Evolutionary conservation across 2,329 filamentous ascomycete species (phyloP).

Genomic region (Xylariales sp.): DNA sequence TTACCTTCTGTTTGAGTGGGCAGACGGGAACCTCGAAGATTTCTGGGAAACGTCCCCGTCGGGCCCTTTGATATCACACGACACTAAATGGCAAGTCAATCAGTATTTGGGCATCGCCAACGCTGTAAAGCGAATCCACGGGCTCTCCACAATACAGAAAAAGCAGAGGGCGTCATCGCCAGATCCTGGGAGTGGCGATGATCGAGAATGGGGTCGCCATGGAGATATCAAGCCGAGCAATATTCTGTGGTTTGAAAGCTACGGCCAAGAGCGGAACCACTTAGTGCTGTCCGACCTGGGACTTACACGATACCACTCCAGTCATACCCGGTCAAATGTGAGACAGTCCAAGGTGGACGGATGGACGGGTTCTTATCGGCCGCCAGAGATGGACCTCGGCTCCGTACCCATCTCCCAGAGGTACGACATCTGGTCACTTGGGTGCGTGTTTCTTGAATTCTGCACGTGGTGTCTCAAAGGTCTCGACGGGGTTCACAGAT

Average conservation of each 20-base stretch:
- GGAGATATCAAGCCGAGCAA: conserved; percentile 18
- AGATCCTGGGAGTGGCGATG: no score
- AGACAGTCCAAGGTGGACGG: background rate
- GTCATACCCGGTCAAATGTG: background rate
- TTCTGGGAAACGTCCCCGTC: conserved; percentile 3
- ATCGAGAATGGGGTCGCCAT: no score
- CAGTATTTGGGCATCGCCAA: conserved; percentile 4
- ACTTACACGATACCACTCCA: conserved; percentile 9
- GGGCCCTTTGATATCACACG: no score
- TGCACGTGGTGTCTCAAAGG: conserved; percentile 12
- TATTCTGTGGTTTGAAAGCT: conserved; percentile 16
- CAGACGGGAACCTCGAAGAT: conserved; percentile 11
- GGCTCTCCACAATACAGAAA: conserved; percentile 1
- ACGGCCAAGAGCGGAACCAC: background rate
- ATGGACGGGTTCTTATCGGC: conserved; percentile 10
- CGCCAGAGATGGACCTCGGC: conserved; percentile 13
- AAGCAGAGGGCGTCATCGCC: background rate
- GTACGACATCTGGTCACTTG: conserved; percentile 22
- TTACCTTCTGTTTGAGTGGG: conserved; percentile 13
- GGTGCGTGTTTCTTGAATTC: conserved; percentile 20
- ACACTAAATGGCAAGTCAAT: background rate
- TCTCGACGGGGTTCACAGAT: background rate
- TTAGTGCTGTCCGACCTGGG: conserved; percentile 18
- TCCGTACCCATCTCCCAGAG: conserved; percentile 9
- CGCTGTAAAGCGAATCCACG: conserved; percentile 6